Conservation (phyloP, 441 rosid genomes). For the Croton setiger region DNA sequence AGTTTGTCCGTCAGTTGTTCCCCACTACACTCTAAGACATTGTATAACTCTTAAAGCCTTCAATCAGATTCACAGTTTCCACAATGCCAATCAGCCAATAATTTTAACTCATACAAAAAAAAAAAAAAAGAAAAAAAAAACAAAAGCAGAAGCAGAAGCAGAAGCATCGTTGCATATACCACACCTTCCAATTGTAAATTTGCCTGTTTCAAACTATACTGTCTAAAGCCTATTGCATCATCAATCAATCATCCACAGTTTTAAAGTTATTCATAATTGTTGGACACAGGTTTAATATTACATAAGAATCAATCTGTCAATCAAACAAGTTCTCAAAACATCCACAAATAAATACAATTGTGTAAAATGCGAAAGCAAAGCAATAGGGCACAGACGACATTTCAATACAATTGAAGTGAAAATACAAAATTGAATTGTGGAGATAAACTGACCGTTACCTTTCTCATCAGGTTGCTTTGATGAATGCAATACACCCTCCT, state of each 20-base stretch:
- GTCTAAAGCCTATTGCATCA: not conserved
- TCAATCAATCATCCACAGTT: not conserved
- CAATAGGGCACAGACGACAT: not conserved
- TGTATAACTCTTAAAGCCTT: not conserved
- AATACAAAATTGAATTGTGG: not conserved
- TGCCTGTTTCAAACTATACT: not conserved
- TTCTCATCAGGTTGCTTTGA: not conserved
- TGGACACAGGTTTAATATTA: not conserved
- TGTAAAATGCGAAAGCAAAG: not conserved
- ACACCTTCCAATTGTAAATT: not conserved
- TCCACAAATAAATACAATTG: not conserved
- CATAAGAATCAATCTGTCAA: not conserved
- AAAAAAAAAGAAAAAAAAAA: not conserved
- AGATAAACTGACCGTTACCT: conserved; percentile 17
- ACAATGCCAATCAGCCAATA: not conserved
- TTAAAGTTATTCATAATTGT: not conserved
- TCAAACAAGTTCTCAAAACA: not conserved
- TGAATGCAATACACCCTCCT: not conserved
- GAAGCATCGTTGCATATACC: not conserved
- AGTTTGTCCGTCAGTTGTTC: not conserved
- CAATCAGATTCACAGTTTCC: not conserved
- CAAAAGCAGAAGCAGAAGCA: not conserved
- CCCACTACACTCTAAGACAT: not conserved
- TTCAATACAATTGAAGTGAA: not conserved
- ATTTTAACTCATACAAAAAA: not conserved